A percentile compares a stretch with the other conserved stretches of the same genome.
phyloP scores from a whole-genome alignment of 1,284 basidiomycete genomes.

The Rhodotorula sp. region DNA sequence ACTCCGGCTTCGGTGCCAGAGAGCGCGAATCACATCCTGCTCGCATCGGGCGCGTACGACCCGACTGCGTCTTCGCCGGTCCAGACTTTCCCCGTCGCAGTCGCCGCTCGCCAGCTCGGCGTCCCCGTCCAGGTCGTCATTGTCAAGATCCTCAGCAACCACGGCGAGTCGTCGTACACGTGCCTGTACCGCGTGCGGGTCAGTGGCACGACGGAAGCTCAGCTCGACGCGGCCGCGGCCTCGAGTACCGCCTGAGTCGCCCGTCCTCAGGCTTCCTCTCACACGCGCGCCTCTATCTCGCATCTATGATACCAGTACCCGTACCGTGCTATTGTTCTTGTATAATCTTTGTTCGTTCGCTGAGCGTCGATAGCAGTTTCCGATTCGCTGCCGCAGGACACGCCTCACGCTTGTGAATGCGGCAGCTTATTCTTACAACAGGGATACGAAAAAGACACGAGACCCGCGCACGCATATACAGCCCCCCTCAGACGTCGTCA shows the following conservation, averaged over 20 bases:
- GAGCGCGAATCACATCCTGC: constrained; percentile 63
- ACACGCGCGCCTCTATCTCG: neutral
- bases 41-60: constrained; percentile 80
- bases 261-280: neutral
- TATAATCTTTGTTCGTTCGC: neutral
- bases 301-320: neutral
- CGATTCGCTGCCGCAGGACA: too few relatives aligned
- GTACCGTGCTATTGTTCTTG: neutral
- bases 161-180: constrained; percentile 78
- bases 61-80: constrained; percentile 64
- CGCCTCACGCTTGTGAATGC: neutral
- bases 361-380: too few relatives aligned
- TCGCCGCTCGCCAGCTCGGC: constrained; percentile 65
- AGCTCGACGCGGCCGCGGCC: neutral
- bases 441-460: neutral
- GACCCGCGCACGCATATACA: neutral
- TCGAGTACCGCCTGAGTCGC: neutral
- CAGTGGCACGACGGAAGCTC: constrained; percentile 25
- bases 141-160: constrained; percentile 76
- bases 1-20: constrained; percentile 55
- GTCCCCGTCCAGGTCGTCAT: constrained; percentile 80
- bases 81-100: constrained; percentile 79
- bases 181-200: constrained; percentile 85
- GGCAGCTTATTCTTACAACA: neutral
- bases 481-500: constrained; percentile 9